phyloP scores from a whole-genome alignment of 2,329 filamentous ascomycete species.

The Parafenestella ontariensis region DNA sequence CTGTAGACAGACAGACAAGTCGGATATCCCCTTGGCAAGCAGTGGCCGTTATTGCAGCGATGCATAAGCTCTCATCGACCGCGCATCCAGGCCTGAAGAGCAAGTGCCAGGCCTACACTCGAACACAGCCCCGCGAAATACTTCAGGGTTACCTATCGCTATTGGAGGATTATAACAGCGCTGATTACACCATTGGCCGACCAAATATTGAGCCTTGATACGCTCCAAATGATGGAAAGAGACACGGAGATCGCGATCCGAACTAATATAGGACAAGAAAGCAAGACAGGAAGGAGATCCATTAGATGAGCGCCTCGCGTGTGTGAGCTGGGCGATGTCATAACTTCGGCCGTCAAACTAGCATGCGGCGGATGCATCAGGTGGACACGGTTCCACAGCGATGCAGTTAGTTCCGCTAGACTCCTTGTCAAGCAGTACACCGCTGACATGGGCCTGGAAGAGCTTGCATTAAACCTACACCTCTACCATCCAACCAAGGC shows the following conservation, averaged over 20 bases:
- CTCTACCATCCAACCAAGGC: background rate
- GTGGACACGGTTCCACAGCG: conserved; percentile 8
- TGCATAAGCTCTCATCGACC: background rate
- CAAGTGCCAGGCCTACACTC: background rate
- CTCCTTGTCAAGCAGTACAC: conserved; percentile 29
- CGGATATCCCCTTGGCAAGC: background rate
- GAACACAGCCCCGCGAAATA: background rate
- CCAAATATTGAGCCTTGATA: background rate
- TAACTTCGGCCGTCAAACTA: conserved; percentile 1
- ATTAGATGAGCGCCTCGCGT: background rate
- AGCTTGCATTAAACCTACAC: background rate
- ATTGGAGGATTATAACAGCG: background rate
- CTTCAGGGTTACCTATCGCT: background rate
- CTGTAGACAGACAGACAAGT: background rate
- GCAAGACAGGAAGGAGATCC: background rate
- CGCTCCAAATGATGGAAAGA: background rate
- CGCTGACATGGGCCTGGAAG: conserved; percentile 44
- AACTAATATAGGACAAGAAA: background rate
- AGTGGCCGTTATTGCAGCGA: background rate
- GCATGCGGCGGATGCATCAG: conserved; percentile 1
- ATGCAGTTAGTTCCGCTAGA: conserved; percentile 31
- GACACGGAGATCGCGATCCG: background rate
- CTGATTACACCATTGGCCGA: background rate
- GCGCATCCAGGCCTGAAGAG: background rate
- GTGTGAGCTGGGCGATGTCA: background rate